Evolutionary conservation across 306 rosid genomes (phyloP), one percentile per base, ranked within the genome.

Genomic region (Quillaja saponaria): DNA sequence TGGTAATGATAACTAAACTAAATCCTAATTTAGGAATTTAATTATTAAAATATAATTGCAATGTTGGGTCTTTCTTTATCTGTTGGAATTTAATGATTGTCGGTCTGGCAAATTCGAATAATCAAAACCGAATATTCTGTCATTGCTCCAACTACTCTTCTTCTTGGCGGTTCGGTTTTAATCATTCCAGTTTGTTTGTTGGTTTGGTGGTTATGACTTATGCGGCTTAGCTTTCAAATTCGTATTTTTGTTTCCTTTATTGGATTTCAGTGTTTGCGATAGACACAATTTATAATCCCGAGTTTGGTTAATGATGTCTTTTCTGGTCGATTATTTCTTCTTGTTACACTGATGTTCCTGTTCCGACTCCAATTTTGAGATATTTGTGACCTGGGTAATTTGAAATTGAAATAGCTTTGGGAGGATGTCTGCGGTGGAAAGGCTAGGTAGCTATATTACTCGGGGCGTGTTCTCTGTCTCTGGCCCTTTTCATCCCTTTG

Each of bases 401-500:
- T 63, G 58, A 41, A 62, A 55, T 33, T 66, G 55, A 50, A 57
- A 37, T 40, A 53, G n/a, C 19, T n/a, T 33, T 35, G 31, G 41
- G 75, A 85, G 74, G 79, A 94, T 94, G 99, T 79, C 86, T 52
- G 88, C 95, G 59, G 96, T 91, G 49, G 91, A 81, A 75, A 76
- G 96, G 75, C 63, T 94, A 34, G 90, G 95, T 6, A 80, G 85
- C 18, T 84, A 77, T 51, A 83, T 92, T 40, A 73, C 85, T 25
- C 83, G 77, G 50, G 96, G 98, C 1, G 90, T 84, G 6, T 84
- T 81, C 84, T 79, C 84, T 0, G 95, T 87, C 14, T 83, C 96
- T 7, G 96, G 81, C 3, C 87, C 99, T 3, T 87, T 94, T 56
- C 99, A 85, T 65, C 95, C 99, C 0, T 85, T 92, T 69, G 99